Conservation (phyloP, 1,139 yeast genomes). For the Candida sanyaensis region DNA sequence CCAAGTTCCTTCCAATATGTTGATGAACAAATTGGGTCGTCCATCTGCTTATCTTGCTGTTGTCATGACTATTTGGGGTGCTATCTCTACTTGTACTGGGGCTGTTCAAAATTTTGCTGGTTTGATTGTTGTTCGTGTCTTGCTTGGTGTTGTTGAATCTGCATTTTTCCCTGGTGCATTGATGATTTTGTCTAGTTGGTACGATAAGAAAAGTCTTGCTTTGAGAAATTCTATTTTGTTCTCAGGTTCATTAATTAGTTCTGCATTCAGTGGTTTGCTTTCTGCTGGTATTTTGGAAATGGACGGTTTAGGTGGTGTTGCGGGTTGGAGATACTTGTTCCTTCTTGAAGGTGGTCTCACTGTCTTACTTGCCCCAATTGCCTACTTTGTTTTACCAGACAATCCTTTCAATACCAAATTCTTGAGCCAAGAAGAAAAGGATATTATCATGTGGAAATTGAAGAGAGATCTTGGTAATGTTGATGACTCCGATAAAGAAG, state of each 20-base stretch:
- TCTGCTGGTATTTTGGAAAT: conserved; percentile 45
- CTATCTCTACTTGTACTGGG: conserved; percentile 45
- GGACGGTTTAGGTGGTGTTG: conserved; percentile 39
- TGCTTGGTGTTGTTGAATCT: conserved; percentile 56
- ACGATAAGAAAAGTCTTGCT: conserved; percentile 48
- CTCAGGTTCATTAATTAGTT: conserved; percentile 70
- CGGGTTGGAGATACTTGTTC: conserved; percentile 75
- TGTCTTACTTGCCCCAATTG: conserved; percentile 53
- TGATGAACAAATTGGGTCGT: conserved; percentile 48
- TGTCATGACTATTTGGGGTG: conserved; percentile 57
- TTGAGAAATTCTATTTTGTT: conserved; percentile 59
- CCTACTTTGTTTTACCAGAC: conserved; percentile 70
- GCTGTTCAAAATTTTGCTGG: conserved; percentile 32
- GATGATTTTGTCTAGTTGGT: conserved; percentile 50
- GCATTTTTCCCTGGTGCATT: conserved; percentile 60
- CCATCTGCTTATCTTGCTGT: conserved; percentile 53
- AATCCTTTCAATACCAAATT: conserved; percentile 60
- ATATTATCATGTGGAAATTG: conserved; percentile 48
- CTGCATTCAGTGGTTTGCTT: conserved; percentile 81
- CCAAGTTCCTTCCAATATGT: conserved; percentile 58
- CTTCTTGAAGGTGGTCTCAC: conserved; percentile 76
- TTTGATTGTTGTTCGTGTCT: conserved; percentile 34
- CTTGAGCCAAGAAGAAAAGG: conserved; percentile 50
- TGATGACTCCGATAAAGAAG: conserved; percentile 38
- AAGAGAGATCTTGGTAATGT: conserved; percentile 39